These are phyloP conservation scores for Pouteria glomerata DNA, from an alignment of 148 eudicot species.

Conservation along the genomic window DNA sequence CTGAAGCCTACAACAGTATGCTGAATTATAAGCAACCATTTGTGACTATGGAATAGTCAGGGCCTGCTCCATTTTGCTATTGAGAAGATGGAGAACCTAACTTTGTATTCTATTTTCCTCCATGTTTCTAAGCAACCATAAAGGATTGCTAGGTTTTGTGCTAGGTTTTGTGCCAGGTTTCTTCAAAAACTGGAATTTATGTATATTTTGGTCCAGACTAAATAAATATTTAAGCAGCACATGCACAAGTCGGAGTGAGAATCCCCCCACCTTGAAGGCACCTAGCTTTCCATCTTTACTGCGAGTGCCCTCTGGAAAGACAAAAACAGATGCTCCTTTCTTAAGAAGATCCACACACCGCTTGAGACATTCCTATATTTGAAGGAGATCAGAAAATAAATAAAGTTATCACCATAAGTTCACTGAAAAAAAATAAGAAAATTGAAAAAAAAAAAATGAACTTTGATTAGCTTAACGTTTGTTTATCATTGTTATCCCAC, in stretches of 20 bases:
- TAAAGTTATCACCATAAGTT: neutral
- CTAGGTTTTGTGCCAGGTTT: neutral
- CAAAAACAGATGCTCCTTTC: conserved; percentile 84
- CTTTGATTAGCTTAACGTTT: neutral
- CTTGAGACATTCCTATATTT: conserved; percentile 71
- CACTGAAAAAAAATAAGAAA: neutral
- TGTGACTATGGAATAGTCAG: neutral
- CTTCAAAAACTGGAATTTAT: neutral
- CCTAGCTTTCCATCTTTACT: conserved; percentile 86
- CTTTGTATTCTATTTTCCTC: neutral
- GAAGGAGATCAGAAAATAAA: neutral
- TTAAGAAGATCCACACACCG: conserved; percentile 77
- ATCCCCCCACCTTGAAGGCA: conserved; percentile 68
- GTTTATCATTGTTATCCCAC: neutral
- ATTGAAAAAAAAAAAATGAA: neutral
- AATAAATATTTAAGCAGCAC: neutral
- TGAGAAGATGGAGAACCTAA: neutral
- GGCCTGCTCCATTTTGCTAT: neutral
- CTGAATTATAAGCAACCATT: neutral
- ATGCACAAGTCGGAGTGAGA: neutral
- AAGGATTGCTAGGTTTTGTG: neutral
- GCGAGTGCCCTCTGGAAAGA: conserved; percentile 97
- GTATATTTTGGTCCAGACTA: neutral
- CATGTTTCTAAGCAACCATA: neutral
- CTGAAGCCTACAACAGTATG: neutral